A percentile compares a stretch with the other conserved stretches of the same genome.
These are phyloP conservation scores for Bathelium albidoporum DNA, from an alignment of 495 filamentous ascomycete genomes.

Conservation along the genomic window DNA sequence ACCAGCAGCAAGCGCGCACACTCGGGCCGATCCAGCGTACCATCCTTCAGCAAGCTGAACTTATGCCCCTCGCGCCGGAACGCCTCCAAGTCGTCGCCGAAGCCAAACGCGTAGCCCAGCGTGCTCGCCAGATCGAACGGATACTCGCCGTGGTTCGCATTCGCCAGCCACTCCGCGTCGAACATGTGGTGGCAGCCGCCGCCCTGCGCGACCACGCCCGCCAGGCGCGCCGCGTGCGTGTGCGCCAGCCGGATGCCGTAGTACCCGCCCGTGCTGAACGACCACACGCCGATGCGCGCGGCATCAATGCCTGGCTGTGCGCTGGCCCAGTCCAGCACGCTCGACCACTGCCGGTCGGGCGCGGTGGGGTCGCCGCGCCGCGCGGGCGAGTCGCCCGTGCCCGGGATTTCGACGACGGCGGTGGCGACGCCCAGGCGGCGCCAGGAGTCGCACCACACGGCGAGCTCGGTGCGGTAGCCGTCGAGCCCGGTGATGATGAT, in stretches of 20 bases:
- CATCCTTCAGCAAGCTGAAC: constrained; percentile 64
- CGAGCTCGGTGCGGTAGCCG: constrained; percentile 70
- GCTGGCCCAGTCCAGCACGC: constrained; percentile 57
- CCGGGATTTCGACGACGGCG: constrained; percentile 64
- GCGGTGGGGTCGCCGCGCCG: constrained; percentile 43
- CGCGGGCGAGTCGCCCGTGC: constrained; percentile 69
- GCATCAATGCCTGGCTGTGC: constrained; percentile 50
- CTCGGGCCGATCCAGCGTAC: constrained; percentile 48
- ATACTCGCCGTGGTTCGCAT: constrained; percentile 66
- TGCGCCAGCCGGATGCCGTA: constrained; percentile 66
- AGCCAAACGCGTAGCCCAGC: constrained; percentile 65
- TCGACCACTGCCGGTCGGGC: constrained; percentile 50
- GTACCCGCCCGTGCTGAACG: constrained; percentile 64
- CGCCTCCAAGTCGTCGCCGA: constrained; percentile 42
- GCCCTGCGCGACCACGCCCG: constrained; percentile 58
- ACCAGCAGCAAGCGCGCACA: constrained; percentile 56
- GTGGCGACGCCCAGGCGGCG: constrained; percentile 45
- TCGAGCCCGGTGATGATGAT: constrained; percentile 68
- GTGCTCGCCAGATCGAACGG: constrained; percentile 58
- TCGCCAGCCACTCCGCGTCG: constrained; percentile 50
- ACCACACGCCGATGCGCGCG: constrained; percentile 56
- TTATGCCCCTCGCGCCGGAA: constrained; percentile 53
- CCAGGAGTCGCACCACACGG: constrained; percentile 57
- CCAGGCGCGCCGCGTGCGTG: constrained; percentile 51
- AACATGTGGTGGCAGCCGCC: constrained; percentile 66